phyloP scores from a whole-genome alignment of 148 eudicot species.

The Amaranthus cruentus region DNA sequence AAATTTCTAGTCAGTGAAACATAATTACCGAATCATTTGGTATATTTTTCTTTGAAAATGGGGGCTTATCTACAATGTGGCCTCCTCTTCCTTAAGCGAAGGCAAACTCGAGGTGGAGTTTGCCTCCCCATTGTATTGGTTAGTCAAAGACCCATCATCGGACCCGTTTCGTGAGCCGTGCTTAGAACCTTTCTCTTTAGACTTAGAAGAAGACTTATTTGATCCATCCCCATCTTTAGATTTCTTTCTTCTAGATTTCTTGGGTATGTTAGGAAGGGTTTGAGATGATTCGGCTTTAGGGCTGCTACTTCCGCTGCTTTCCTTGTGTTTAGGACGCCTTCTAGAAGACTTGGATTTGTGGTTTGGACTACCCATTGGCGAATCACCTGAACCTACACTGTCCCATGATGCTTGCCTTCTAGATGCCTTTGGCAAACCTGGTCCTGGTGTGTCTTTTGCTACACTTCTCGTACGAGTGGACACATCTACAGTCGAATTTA shows the following conservation, averaged over 20 bases:
- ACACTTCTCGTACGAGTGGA: neutral
- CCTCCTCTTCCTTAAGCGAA: constrained; percentile 30
- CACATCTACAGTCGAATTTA: neutral
- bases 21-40: neutral
- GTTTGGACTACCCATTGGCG: constrained; percentile 24
- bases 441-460: constrained; percentile 28
- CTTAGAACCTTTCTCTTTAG: constrained; percentile 20
- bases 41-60: neutral
- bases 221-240: constrained; percentile 44
- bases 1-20: neutral
- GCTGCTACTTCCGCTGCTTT: constrained; percentile 8
- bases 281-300: constrained; percentile 19
- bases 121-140: constrained; percentile 11
- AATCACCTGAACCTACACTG: constrained; percentile 30
- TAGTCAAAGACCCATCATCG: constrained; percentile 31
- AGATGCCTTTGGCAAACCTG: constrained; percentile 32
- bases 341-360: constrained; percentile 36
- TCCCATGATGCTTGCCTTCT: constrained; percentile 32
- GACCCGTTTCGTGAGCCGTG: constrained; percentile 25
- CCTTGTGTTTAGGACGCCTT: constrained; percentile 33
- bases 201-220: constrained; percentile 18
- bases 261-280: constrained; percentile 47
- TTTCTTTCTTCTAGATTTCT: constrained; percentile 57
- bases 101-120: constrained; percentile 6
- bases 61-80: constrained; percentile 6